Percentiles rank a stretch among this genome's conserved stretches.
phyloP scores from a whole-genome alignment of 768 basidiomycete species.

The Infundibulicybe gibba region DNA sequence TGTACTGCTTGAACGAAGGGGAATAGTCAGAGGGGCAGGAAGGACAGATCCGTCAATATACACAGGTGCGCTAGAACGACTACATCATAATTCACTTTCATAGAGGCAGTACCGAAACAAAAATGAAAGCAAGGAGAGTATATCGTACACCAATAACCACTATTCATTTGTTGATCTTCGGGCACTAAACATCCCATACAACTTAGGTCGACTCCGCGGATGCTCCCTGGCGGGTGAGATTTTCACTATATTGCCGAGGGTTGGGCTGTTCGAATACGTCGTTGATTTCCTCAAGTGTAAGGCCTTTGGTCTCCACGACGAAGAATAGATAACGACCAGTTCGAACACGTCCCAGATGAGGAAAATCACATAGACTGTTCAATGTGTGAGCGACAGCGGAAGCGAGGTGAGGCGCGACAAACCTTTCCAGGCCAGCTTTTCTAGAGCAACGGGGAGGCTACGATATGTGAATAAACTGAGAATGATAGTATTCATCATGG shows the following conservation, averaged over 20 bases:
- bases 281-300: constrained; percentile 49
- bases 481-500: not conserved
- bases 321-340: constrained; percentile 42
- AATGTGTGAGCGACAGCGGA: constrained; percentile 4
- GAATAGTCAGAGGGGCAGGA: too few relatives aligned
- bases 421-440: constrained; percentile 46
- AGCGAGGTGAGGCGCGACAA: constrained; percentile 3
- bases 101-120: too few relatives aligned
- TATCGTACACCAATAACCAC: not conserved
- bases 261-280: constrained; percentile 38
- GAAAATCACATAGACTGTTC: constrained; percentile 47
- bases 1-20: too few relatives aligned
- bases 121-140: too few relatives aligned
- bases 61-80: too few relatives aligned
- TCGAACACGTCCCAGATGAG: constrained; percentile 46
- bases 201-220: not conserved
- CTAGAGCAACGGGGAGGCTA: constrained; percentile 44
- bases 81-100: too few relatives aligned
- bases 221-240: constrained; percentile 2
- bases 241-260: constrained; percentile 34
- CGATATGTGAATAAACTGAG: not conserved
- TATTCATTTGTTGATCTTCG: not conserved
- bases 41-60: too few relatives aligned
- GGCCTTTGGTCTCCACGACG: constrained; percentile 48
- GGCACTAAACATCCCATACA: not conserved